phyloP scores from a whole-genome alignment of 345 rosid genomes.

The Tarenaya hassleriana region DNA sequence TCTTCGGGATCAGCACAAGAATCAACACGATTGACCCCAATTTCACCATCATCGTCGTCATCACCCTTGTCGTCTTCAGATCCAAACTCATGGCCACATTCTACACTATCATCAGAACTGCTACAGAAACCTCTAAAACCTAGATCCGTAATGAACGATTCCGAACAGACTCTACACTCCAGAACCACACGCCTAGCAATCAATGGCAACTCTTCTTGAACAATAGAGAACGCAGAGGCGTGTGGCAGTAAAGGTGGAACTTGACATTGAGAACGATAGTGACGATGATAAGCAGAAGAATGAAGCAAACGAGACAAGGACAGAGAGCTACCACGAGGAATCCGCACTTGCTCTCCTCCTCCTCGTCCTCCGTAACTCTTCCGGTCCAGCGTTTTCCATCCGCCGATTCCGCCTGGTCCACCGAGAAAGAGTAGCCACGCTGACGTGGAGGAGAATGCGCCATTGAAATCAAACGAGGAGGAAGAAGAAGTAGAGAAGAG shows the following conservation, averaged over 20 bases:
- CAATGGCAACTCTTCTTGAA: conserved; percentile 48
- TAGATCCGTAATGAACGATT: not conserved
- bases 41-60: conserved; percentile 15
- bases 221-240: conserved; percentile 49
- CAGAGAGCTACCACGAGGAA: conserved; percentile 40
- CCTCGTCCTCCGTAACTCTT: conserved; percentile 18
- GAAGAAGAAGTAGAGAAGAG: conserved; percentile 8
- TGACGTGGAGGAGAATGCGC: conserved; percentile 30
- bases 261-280: conserved; percentile 48
- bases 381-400: not conserved
- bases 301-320: conserved; percentile 50
- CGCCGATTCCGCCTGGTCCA: conserved; percentile 27
- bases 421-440: conserved; percentile 32
- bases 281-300: conserved; percentile 43
- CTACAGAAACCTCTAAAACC: conserved; percentile 4
- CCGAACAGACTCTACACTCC: not conserved
- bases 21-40: conserved; percentile 2
- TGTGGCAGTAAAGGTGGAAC: conserved; percentile 56
- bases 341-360: conserved; percentile 40
- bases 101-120: conserved; percentile 14
- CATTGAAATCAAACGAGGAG: conserved; percentile 29
- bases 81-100: conserved; percentile 26
- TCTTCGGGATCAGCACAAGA: conserved; percentile 39
- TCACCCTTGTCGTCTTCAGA: conserved; percentile 22
- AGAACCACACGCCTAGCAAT: not conserved